Evolutionary conservation across 345 rosid species (phyloP).

Genomic region (Capsella bursapastoris): DNA sequence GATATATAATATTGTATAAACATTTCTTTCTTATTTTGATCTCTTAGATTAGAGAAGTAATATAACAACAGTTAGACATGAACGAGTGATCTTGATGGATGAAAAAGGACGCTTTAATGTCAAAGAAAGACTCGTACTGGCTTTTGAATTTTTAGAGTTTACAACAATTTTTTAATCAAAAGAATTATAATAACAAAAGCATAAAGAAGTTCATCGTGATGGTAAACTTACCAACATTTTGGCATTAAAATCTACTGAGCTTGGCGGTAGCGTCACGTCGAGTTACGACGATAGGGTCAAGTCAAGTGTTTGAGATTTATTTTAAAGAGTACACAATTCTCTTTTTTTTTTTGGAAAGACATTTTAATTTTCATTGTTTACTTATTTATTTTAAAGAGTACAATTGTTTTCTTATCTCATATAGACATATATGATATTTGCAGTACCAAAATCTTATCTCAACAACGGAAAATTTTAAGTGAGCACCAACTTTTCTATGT

Average conservation of each 20-base stretch:
- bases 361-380: too few species aligned
- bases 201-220: background rate
- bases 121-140: background rate
- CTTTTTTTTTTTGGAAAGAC: background rate
- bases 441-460: too few species aligned
- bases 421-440: too few species aligned
- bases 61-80: background rate
- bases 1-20: too few species aligned
- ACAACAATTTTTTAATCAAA: background rate
- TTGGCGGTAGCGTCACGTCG: constrained; percentile 23
- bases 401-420: background rate
- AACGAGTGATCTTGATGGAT: background rate
- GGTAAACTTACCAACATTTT: background rate
- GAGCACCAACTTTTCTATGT: too few species aligned
- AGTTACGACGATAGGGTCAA: background rate
- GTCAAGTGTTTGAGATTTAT: background rate
- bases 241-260: background rate
- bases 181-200: background rate
- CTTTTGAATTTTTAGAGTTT: background rate
- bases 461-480: too few species aligned
- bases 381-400: too few species aligned
- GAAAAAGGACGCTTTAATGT: background rate
- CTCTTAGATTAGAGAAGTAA: background rate
- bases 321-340: background rate
- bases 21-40: background rate